Percentiles rank a stretch among this genome's conserved stretches.
Conservation (phyloP, 2,329 filamentous ascomycete species). For the Aureobasidium melanogenum region DNA sequence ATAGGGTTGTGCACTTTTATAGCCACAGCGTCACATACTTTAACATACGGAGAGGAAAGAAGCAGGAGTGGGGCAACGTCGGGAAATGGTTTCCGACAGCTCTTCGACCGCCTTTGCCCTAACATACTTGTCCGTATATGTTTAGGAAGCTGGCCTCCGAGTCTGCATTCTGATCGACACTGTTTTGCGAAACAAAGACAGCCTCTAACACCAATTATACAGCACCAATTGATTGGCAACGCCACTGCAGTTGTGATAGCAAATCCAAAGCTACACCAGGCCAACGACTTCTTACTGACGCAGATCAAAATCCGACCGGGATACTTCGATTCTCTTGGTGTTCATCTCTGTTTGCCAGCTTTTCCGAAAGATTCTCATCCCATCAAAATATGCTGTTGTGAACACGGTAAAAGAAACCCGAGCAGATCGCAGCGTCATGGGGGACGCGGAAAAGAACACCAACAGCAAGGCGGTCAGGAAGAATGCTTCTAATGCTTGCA, state of each 20-base stretch:
- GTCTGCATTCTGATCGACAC: background rate
- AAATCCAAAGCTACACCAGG: background rate
- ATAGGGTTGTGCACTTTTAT: too few relatives aligned
- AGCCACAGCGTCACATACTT: too few relatives aligned
- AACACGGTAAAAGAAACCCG: background rate
- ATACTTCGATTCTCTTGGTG: background rate
- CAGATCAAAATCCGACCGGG: background rate
- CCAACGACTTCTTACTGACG: background rate
- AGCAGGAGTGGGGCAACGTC: too few relatives aligned
- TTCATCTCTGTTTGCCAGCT: background rate
- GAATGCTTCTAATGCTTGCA: slow-evolving; percentile 17
- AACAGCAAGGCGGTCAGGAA: slow-evolving; percentile 9
- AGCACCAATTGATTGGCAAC: background rate
- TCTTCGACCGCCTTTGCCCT: background rate
- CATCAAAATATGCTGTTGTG: background rate
- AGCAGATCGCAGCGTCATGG: background rate
- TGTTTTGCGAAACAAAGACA: background rate
- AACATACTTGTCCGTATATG: too few relatives aligned
- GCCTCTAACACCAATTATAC: too few relatives aligned
- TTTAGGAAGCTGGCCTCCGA: background rate
- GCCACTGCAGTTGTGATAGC: background rate
- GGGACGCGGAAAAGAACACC: background rate
- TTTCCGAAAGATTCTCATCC: background rate
- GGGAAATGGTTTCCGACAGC: background rate
- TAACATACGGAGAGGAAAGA: too few relatives aligned